phyloP scores from a whole-genome alignment of 345 rosid genomes.

The Carallia pectinifolia region DNA sequence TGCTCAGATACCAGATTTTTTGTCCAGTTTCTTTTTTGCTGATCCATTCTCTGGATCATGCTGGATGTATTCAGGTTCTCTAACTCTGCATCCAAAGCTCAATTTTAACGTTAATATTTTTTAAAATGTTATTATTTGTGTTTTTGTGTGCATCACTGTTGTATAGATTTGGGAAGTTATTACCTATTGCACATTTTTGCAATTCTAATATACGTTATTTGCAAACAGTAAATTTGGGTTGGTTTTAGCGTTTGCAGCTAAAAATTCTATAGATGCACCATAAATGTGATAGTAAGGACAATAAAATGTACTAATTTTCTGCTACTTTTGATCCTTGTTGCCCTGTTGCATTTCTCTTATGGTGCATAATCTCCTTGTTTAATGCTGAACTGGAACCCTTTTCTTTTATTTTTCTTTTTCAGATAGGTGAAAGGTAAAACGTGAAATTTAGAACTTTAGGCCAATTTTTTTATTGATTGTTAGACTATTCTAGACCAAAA shows the following conservation, averaged over 20 bases:
- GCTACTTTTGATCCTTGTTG: not conserved
- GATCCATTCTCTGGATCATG: not conserved
- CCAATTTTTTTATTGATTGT: too few relatives aligned
- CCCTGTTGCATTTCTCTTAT: too few relatives aligned
- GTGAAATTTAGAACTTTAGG: too few relatives aligned
- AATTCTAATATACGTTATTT: not conserved
- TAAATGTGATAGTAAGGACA: not conserved
- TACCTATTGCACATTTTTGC: not conserved
- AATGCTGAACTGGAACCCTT: too few relatives aligned
- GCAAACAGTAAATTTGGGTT: not conserved
- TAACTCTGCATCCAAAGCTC: conserved; percentile 1
- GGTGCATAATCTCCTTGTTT: too few relatives aligned
- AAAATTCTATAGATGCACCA: not conserved
- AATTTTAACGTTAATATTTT: not conserved
- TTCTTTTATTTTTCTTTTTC: too few relatives aligned
- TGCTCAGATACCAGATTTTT: conserved; percentile 5
- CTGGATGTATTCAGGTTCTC: not conserved
- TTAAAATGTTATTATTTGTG: not conserved
- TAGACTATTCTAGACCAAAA: too few relatives aligned
- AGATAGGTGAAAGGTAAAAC: too few relatives aligned
- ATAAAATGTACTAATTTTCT: not conserved
- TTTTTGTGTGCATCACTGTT: not conserved
- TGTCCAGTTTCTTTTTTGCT: conserved; percentile 3
- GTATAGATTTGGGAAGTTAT: not conserved
- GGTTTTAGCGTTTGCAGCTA: not conserved